Evolutionary conservation across 2,329 filamentous ascomycete genomes (phyloP), one percentile per base, ranked within the genome.

Genomic region (Amylocarpus encephaloides): DNA sequence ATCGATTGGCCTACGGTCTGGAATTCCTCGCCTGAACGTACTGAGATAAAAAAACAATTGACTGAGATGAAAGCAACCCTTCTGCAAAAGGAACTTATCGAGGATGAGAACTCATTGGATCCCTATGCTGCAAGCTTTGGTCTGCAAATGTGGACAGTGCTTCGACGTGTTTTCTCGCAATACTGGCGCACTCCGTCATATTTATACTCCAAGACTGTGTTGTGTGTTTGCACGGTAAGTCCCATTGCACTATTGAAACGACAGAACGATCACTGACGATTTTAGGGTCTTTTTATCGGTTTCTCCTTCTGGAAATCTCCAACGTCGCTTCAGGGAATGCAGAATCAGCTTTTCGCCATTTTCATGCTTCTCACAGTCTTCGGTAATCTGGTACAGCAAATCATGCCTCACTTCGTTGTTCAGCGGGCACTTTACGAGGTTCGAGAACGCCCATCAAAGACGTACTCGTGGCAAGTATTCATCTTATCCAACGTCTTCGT

Each of bases 281-380:
- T 19, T 18, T 30, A 43, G 0, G 81, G 79, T 12, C 36, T 59
- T 6, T 86, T 86, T 70, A 85, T 84, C 55, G 79, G 78, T 12
- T 86, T 87, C 61, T 86, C 83, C 0, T 88, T 88, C 62, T 87
- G 76, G 72, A 73, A 80, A 54, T 66, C 85, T 0, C 75, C 76
- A 0, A 71, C 75, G 44, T 71, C 76, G 2, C 70, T 71, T 1
- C 76, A 82, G 51, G 82, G 85, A 59, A 79, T 85, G 69, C 84
- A 87, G 64, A 83, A 81, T 42, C 76, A 84, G 6, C 74, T 91
- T 7, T 91, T 92, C 68, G 82, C 83, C 7, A 74, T 85, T 49
- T 92, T 92, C 67, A 82, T 89, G 76, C 85, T 84, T 0, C 72
- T 91, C 3, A 88, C 83, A 6, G 86, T 93, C 56, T 77, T 79